These are phyloP conservation scores for Plicaturopsis crispa DNA, from an alignment of 768 basidiomycete genomes.

Conservation along the genomic window DNA sequence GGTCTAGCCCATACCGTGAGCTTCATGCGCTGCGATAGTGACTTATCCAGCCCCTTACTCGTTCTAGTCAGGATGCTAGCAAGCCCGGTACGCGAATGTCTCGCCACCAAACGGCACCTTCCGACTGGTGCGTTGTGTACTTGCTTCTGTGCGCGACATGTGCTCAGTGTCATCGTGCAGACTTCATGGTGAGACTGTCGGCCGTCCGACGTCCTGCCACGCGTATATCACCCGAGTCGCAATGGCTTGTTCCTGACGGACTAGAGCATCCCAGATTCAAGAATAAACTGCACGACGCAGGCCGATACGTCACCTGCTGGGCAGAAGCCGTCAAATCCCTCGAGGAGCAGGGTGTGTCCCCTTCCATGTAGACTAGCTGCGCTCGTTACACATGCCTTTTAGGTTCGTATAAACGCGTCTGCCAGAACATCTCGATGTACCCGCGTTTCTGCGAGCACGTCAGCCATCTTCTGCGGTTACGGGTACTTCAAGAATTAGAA, in stretches of 20 bases:
- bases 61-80: constrained; percentile 63
- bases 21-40: constrained; percentile 6
- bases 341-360: constrained; percentile 25
- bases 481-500: constrained; percentile 70
- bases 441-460: constrained; percentile 47
- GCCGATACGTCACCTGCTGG: constrained; percentile 55
- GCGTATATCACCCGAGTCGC: constrained; percentile 18
- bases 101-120: constrained; percentile 37
- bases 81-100: constrained; percentile 53
- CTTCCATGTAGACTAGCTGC: constrained; percentile 1
- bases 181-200: constrained; percentile 54
- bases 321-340: constrained; percentile 36
- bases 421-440: constrained; percentile 25
- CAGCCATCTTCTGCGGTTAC: constrained; percentile 58
- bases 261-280: constrained; percentile 60
- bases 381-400: too few species aligned
- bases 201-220: constrained; percentile 7
- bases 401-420: constrained; percentile 21
- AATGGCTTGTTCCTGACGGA: constrained; percentile 45
- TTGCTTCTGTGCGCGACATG: not conserved
- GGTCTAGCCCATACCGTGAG: constrained; percentile 72
- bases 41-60: constrained; percentile 4
- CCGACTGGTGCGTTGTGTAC: constrained; percentile 42
- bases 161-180: constrained; percentile 23
- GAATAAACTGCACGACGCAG: constrained; percentile 34